These are phyloP conservation scores for Sugiyamaella japonica DNA, from an alignment of 1,139 yeast genomes.

Conservation along the genomic window DNA sequence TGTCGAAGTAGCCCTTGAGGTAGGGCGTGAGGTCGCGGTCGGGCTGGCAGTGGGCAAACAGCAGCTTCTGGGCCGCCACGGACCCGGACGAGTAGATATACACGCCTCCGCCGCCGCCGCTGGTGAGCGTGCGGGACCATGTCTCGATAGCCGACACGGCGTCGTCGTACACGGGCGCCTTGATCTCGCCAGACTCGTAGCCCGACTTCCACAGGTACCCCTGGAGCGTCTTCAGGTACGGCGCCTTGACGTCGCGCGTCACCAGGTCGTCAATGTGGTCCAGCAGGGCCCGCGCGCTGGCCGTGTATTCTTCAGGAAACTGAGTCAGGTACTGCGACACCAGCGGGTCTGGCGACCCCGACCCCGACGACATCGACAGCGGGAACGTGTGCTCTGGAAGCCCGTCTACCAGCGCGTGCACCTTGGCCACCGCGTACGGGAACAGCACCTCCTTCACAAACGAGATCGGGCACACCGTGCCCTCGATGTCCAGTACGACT, in stretches of 20 bases:
- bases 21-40: slow-evolving; percentile 53
- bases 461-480: slow-evolving; percentile 86
- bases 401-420: slow-evolving; percentile 25
- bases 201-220: slow-evolving; percentile 84
- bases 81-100: slow-evolving; percentile 93
- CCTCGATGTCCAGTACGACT: slow-evolving; percentile 75
- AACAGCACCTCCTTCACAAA: slow-evolving; percentile 76
- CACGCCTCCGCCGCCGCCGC: slow-evolving; percentile 41
- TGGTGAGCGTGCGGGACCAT: slow-evolving; percentile 17
- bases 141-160: slow-evolving; percentile 58
- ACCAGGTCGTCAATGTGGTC: slow-evolving; percentile 60
- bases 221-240: slow-evolving; percentile 73
- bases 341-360: slow-evolving; percentile 10
- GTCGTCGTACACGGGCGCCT: slow-evolving; percentile 76
- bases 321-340: slow-evolving; percentile 40
- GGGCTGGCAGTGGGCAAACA: slow-evolving; percentile 60
- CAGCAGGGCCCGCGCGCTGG: slow-evolving; percentile 39
- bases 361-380: slow-evolving; percentile 1
- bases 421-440: slow-evolving; percentile 40
- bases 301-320: slow-evolving; percentile 47
- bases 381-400: slow-evolving; percentile 17
- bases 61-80: slow-evolving; percentile 75
- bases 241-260: slow-evolving; percentile 68
- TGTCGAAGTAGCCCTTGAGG: slow-evolving; percentile 75
- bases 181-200: slow-evolving; percentile 67